phyloP scores from a whole-genome alignment of 768 basidiomycete species.

The Pisolithus tinctorius region DNA sequence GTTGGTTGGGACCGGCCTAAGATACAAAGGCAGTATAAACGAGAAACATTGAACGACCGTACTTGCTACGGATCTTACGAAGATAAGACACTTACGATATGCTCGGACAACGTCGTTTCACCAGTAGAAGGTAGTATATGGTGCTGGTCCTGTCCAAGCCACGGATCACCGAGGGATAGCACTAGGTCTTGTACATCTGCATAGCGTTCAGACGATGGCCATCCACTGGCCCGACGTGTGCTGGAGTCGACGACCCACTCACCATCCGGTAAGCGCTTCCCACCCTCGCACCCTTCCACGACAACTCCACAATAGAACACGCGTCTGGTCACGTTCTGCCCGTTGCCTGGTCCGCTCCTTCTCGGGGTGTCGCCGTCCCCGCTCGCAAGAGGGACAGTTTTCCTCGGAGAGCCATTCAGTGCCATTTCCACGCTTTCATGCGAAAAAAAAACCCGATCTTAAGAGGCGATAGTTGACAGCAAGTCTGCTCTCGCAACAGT shows the following conservation, averaged over 20 bases:
- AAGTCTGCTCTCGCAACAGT: too few species aligned
- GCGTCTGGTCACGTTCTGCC: constrained; percentile 50
- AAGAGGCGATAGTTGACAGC: too few species aligned
- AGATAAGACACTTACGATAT: constrained; percentile 34
- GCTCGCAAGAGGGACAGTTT: constrained; percentile 63
- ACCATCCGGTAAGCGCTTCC: constrained; percentile 65
- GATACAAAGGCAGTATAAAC: background rate
- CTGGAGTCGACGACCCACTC: constrained; percentile 11
- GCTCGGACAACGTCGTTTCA: constrained; percentile 30
- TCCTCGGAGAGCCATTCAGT: constrained; percentile 63
- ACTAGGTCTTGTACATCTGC: constrained; percentile 76
- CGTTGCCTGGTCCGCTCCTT: constrained; percentile 7
- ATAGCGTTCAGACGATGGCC: constrained; percentile 5
- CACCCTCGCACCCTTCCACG: constrained; percentile 74
- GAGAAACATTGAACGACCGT: background rate
- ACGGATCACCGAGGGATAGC: constrained; percentile 64
- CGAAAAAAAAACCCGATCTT: background rate
- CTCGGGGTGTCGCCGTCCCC: constrained; percentile 53
- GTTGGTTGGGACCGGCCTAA: constrained; percentile 29
- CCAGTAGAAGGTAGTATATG: constrained; percentile 40
- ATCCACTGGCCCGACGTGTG: background rate
- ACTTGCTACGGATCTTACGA: background rate
- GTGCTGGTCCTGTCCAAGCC: constrained; percentile 45
- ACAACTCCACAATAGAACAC: constrained; percentile 89
- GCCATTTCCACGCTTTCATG: constrained; percentile 42